Base-by-base conservation (phyloP, 2,329 filamentous ascomycete genomes). In the Botrytis porri region DNA sequence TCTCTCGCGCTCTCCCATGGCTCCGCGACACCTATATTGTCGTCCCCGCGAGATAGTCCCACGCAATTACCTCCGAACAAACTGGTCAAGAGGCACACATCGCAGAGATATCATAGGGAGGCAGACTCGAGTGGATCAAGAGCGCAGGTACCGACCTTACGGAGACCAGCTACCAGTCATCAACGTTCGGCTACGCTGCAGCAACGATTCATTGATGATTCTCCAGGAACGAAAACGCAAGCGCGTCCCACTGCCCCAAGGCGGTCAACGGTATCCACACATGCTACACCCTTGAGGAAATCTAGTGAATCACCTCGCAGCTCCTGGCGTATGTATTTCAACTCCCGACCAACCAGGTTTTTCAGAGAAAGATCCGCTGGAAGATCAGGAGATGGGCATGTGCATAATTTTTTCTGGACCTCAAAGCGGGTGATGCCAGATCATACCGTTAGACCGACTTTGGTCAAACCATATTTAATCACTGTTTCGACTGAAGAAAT, bases 141-240 rank as follows among this genome's bases (percentile, higher is more conserved):
- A 76, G 87, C 89, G 65, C 88, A 91, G 78, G 84, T 92, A 75
- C 87, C 89, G 3, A 89, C 88, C 35, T 86, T 95, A 74, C 89
- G 91, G 73, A 86, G 92, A 77, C 93, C 93, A 70, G 92, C 92
- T 63, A 95, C 93, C 29, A 94, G 92, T 81, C 92, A 94, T 79
- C 92, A 95, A 80, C 87, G 93, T 77, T 92, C 91, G 63, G 89
- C 89, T 48, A 93, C 91, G 1, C 83, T 93, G 41, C 89, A 92
- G 77, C 87, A 89, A 74, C 79, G 80, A 72, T 80, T 79, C 70
- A 77, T 73, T 69, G 75, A 79, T 60, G 77, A 78, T 69, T 76
- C 77, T 20, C 69, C 70, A 29, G 76, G 72, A 43, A 69, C 74
- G 37, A 75, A 75, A 60, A 72, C 74, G 45, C 69, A 74, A 54